Percentiles rank a stretch among this genome's conserved stretches.
Evolutionary conservation across 768 basidiomycete genomes (phyloP).

Genomic region (Leccinum boreale): DNA sequence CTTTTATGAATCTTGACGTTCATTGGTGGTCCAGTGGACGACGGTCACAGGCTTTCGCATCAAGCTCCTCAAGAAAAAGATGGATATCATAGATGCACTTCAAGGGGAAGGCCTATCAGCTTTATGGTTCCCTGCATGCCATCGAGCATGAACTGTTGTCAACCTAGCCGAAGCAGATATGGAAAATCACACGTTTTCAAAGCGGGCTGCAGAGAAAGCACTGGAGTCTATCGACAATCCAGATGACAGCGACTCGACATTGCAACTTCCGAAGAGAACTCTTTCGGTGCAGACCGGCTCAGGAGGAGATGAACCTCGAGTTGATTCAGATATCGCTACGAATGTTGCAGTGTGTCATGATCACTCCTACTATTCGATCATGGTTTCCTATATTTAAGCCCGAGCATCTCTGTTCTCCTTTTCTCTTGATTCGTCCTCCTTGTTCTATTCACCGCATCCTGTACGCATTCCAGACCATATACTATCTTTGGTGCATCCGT

Average conservation of each 20-base stretch:
- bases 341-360: not conserved
- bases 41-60: conserved; percentile 29
- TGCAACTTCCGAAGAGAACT: not conserved
- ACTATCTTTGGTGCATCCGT: no score
- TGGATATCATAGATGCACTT: conserved; percentile 22
- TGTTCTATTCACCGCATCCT: no score
- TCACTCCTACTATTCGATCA: no score
- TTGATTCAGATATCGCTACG: conserved; percentile 12
- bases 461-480: no score
- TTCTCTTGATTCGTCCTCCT: no score
- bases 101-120: conserved; percentile 16
- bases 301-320: conserved; percentile 8
- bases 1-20: not conserved
- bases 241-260: not conserved
- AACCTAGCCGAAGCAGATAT: not conserved
- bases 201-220: not conserved
- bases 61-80: conserved; percentile 26
- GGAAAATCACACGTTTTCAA: not conserved
- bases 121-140: conserved; percentile 13
- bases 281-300: not conserved
- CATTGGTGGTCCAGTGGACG: conserved; percentile 20
- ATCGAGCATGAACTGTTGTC: not conserved
- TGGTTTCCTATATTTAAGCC: no score
- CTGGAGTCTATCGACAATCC: not conserved
- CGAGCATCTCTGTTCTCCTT: no score